Base-by-base conservation (phyloP, 352 stramenopile genomes). In the Thalassiosira exigua region DNA sequence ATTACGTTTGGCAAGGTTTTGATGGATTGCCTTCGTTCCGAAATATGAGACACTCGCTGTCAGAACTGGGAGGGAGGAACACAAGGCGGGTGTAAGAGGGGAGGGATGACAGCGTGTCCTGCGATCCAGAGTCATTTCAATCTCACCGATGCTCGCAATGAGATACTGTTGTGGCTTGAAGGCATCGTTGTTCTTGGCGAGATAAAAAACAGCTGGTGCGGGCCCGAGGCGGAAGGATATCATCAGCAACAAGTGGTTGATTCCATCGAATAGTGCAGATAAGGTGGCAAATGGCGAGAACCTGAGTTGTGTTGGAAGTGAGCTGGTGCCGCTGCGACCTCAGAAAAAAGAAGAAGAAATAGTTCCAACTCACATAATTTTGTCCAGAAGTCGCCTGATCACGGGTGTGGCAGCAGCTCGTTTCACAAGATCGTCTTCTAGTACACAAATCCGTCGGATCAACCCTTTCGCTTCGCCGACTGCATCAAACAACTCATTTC, bases 271-370 rank as follows among this genome's bases (percentile, higher is more conserved):
- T 39, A 72, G 27, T 17, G 62, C 62, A 48, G 32, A n/a, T 24
- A 65, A 33, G 9, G 51, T 72, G n/a, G 62, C 62, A 52, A 72
- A 72, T 4, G 62, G 62, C 17, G 48, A 65, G 62, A 72, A 72
- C 46, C n/a, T n/a, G n/a, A n/a, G n/a, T n/a, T n/a, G n/a, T n/a
- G n/a, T n/a, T n/a, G n/a, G n/a, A n/a, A n/a, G n/a, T n/a, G n/a
- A n/a, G n/a, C n/a, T n/a, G n/a, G n/a, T n/a, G n/a, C n/a, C n/a
- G n/a, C n/a, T n/a, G n/a, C n/a, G n/a, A n/a, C n/a, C n/a, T n/a
- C n/a, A n/a, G n/a, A n/a, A n/a, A n/a, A n/a, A n/a, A n/a, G n/a
- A n/a, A n/a, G n/a, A n/a, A n/a, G n/a, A n/a, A n/a, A n/a, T n/a
- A n/a, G n/a, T n/a, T n/a, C n/a, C n/a, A n/a, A n/a, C n/a, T n/a